Percentiles rank a stretch among this genome's conserved stretches.
These are phyloP conservation scores for Fusarium heterosporum DNA, from an alignment of 2,329 filamentous ascomycete species.

Conservation along the genomic window DNA sequence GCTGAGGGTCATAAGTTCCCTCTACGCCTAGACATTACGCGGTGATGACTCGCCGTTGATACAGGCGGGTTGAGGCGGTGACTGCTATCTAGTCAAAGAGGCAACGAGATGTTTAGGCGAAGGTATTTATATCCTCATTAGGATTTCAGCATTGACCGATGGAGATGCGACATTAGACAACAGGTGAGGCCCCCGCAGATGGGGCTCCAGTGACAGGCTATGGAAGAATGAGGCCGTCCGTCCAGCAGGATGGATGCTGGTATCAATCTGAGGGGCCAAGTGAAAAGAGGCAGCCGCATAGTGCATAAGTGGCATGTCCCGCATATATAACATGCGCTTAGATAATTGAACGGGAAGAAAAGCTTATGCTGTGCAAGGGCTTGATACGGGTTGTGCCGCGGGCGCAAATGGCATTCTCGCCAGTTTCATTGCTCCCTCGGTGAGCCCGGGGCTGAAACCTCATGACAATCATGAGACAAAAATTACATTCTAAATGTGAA, in stretches of 20 bases:
- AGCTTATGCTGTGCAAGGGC: too few relatives aligned
- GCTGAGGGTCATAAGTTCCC: neutral
- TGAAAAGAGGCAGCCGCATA: neutral
- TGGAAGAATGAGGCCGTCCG: neutral
- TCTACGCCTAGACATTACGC: neutral
- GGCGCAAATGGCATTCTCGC: neutral
- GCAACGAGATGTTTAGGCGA: neutral
- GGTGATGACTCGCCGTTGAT: neutral
- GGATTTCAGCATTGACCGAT: neutral
- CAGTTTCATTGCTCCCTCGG: neutral
- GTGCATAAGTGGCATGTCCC: too few relatives aligned
- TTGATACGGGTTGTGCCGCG: too few relatives aligned
- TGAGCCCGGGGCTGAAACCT: neutral
- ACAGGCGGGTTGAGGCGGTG: neutral
- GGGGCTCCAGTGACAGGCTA: neutral
- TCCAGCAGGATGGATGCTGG: neutral
- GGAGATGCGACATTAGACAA: neutral
- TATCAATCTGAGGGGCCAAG: neutral
- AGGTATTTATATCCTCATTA: neutral
- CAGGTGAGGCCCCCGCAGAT: neutral
- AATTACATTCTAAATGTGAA: neutral
- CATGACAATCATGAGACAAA: slow-evolving; percentile 1
- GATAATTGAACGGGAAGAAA: too few relatives aligned
- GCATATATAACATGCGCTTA: too few relatives aligned
- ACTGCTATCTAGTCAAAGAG: neutral